Evolutionary conservation across 345 rosid genomes (phyloP), one percentile per base, ranked within the genome.

Genomic region (Punica granatum): DNA sequence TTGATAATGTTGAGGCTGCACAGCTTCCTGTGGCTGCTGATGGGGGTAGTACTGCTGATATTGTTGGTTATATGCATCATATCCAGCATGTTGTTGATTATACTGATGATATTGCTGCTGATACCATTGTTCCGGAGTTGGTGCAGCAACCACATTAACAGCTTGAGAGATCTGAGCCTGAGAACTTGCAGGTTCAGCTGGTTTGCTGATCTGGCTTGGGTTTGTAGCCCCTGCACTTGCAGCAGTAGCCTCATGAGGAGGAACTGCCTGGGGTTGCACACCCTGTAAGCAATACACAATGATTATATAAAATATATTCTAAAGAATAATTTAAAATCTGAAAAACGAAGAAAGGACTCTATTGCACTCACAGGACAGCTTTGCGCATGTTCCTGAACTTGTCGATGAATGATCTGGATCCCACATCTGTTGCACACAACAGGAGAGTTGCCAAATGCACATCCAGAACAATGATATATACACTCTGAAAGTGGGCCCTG

Each of bases 361-460:
- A 65, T 59, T 34, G 48, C 26, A 83, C 97, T 87, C 80, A 91
- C 97, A 51, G 78, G 83, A 76, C 97, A 91, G 78, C 72, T 80
- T 75, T 82, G 91, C 8, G 86, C 88, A 83, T 91, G 97, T 30
- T 89, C 93, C 60, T 81, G 90, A 43, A 80, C 88, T 78, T 87
- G 88, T 26, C 85, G 96, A 64, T 87, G 90, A 59, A 75, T 80
- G 41, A 84, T 82, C 67, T 83, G 86, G 51, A 81, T 43, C 13
- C 84, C 82, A 69, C 97, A 91, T 63, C 84, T 73, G 70, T 79
- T 84, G 78, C 97, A 89, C 35, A 82, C 85, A 63, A 87, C 93
- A 14, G 84, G 90, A 63, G 93, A 85, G 73, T 76, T 82, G 39
- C 97, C 88, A 37, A 88, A 91, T 26, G 82, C 80, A 69, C 97